Conservation (phyloP, 768 basidiomycete genomes). For the Asterophora parasitica region DNA sequence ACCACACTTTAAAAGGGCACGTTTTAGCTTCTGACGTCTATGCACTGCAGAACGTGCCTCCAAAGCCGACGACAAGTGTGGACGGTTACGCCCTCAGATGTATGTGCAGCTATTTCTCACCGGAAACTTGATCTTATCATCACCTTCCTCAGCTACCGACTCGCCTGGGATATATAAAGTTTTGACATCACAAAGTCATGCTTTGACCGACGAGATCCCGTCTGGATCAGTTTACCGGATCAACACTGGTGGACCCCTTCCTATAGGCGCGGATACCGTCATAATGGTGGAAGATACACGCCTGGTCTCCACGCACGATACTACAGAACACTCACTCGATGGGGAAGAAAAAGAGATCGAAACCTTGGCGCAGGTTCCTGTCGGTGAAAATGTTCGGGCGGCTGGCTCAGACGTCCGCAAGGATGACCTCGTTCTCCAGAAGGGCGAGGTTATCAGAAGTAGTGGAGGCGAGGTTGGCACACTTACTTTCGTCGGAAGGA, state of each 20-base stretch:
- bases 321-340: slow-evolving; percentile 29
- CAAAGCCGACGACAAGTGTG: slow-evolving; percentile 68
- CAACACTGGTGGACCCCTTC: slow-evolving; percentile 84
- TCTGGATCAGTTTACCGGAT: slow-evolving; percentile 61
- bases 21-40: slow-evolving; percentile 74
- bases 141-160: slow-evolving; percentile 46
- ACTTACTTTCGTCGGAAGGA: slow-evolving; percentile 71
- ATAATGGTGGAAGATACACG: slow-evolving; percentile 94
- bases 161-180: slow-evolving; percentile 64
- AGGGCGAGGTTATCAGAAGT: slow-evolving; percentile 55
- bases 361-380: slow-evolving; percentile 55
- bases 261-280: slow-evolving; percentile 67
- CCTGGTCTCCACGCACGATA: slow-evolving; percentile 50
- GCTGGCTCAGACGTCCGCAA: slow-evolving; percentile 69
- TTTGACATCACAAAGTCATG: slow-evolving; percentile 51
- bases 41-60: slow-evolving; percentile 61
- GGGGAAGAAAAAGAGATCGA: slow-evolving; percentile 71
- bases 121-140: not conserved
- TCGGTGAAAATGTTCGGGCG: slow-evolving; percentile 66
- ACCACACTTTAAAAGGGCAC: slow-evolving; percentile 52
- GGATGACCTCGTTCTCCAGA: slow-evolving; percentile 63
- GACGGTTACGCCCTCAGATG: slow-evolving; percentile 85
- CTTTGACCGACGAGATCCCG: slow-evolving; percentile 43
- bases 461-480: slow-evolving; percentile 84
- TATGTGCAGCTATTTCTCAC: slow-evolving; percentile 26